Base-by-base conservation (phyloP, 169 alveolate genomes). In the Cyclospora cayetanensis region DNA sequence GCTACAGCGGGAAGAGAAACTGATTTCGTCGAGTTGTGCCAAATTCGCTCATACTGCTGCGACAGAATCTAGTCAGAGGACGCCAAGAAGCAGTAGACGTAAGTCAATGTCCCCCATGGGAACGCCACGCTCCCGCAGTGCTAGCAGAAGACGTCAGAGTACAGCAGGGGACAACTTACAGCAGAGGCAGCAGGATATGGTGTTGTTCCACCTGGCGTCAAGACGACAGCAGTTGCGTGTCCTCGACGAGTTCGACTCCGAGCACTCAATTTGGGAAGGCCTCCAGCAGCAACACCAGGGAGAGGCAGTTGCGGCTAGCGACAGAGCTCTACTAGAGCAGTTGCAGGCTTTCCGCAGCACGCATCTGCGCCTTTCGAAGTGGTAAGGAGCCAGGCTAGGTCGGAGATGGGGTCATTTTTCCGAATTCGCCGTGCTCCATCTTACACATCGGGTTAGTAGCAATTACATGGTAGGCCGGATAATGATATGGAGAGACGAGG, bases 171-270 rank as follows among this genome's bases (percentile, higher is more conserved):
- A 85, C 7, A 46, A 43, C 52, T 41, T 46, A 29, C 89, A 79
- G 39, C 86, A 76, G 29, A 43, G 52, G 52, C 89, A 79, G 52
- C 89, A 79, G 72, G 53, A 79, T 27, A 79, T 79, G 89, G 89
- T 79, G 89, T 72, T 79, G 53, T 79, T 79, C 34, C 89, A 79
- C 52, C 74, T 79, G 20, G 89, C 89, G 20, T 68, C 89, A 50
- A 53, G 89, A 37, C 89, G 89, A 50, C 89, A 79, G 53, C 89
- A 79, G 74, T 52, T 79, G 68, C 89, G 52, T 41, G 89, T 79
- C 52, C 74, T 85, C 0, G 79, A 53, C 29, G 34, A 11, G 34
- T 55, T 83, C 41, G 79, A 68, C 3, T 65, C 65, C 39, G 92
- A 50, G 41, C 53, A 74, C 1, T 29, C 74, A 12, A 12, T 41